Base-by-base conservation (phyloP, 129 eudicot genomes). In the Erigeron canadensis region DNA sequence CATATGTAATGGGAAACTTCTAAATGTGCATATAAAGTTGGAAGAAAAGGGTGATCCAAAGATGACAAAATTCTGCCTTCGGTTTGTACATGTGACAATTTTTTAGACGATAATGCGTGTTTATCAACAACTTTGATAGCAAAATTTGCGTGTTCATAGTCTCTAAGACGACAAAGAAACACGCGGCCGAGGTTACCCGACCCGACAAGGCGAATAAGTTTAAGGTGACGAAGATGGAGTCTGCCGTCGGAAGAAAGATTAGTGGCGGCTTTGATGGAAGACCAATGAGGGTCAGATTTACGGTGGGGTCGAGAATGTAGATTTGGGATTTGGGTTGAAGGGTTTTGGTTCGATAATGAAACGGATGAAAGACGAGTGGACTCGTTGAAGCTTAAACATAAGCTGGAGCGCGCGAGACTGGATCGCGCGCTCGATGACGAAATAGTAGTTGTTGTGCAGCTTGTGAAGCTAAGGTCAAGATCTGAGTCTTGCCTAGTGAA, bases 131-230 rank as follows among this genome's bases (percentile, higher is more conserved):
- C 95, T 51, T 91, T 91, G 38, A 91, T 88, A 41, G 97, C 97
- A 63, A 91, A 91, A 71, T 77, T 82, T 0, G 90, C 86, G 79
- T 88, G 88, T 62, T 88, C 93, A 37, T 84, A 69, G 81, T 91
- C 96, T 0, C 96, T 86, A 41, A 91, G 78, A 37, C 96, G 92
- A 69, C 97, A 91, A 4, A 84, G 87, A 75, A 88, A 91, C 50
- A 91, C 97, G 19, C 96, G 92, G 65, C 97, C 97, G 45, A 91
- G 96, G 70, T 88, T 86, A 0, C 97, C 97, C 43, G 93, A 68
- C 50, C 97, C 97, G 70, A 91, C 83, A 51, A 80, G 90, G 63
- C 92, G 88, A 55, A 86, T 65, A 57, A 91, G 96, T 75, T 91
- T 91, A 66, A 91, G 95, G 81, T 91, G 97, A 73, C 92, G 85